Base-by-base conservation (phyloP, 2,329 filamentous ascomycete genomes). In the Tolypocladium guangdongense region DNA sequence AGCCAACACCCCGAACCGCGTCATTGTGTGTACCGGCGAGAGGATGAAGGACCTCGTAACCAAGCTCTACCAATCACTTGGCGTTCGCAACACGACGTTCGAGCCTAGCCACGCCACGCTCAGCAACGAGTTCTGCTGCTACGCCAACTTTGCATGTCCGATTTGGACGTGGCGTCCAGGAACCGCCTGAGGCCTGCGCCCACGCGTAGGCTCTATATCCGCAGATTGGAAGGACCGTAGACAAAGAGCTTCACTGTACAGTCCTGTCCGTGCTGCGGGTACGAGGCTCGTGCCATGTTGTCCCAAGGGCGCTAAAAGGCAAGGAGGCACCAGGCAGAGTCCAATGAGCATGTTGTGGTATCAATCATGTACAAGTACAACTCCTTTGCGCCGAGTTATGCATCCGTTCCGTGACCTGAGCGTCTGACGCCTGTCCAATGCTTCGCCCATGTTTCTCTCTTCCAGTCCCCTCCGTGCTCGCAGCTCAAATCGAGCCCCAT, bases 101-200 rank as follows among this genome's bases (percentile, higher is more conserved):
- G 80, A 84, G 61, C 83, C 84, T 4, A 73, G 76, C 57, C 88
- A 92, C 63, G 76, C 80, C n/a, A 81, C 82, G 0, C 69, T 93
- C 55, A 88, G 86, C 67, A 93, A 93, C 63, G 86, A 90, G 68
- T 93, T 90, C 65, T 78, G 81, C 63, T 90, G 86, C 67, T 92
- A 89, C 63, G 81, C 88, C 27, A 91, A 88, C 63, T 91, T 88
- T 63, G 84, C 88, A 65, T 81, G 83, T 60, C 70, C 70, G 7
- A 67, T 66, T 5, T 81, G 80, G 77, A 69, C 64, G 45, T 79
- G 70, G 69, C 52, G 56, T 52, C 53, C 52, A 47, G 58, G 62
- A 6, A 27, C 27, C 14, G 10, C 46, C 30, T 48, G 32, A 48
- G 2, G 20, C 18, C 16, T 2, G n/a, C 24, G 41, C 18, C 10